Base-by-base conservation (phyloP, 108 stramenopile genomes). In the Phaeodactylum tricornutum region DNA sequence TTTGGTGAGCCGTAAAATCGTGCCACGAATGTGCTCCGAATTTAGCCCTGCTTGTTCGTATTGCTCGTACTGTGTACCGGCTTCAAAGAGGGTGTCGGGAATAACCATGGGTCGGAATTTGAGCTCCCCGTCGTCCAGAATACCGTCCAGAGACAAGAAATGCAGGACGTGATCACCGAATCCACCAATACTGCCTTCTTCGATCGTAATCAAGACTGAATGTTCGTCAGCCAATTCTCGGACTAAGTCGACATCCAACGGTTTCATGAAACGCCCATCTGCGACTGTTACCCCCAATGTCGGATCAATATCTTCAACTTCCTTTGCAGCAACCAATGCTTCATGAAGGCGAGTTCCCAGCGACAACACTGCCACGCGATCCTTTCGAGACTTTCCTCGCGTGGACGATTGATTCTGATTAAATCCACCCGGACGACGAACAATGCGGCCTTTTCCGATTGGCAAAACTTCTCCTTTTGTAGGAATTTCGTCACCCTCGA, bases 181-280 rank as follows among this genome's bases (percentile, higher is more conserved):
- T 21, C 96, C 96, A 46, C 93, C 92, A 39, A 93, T 83, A 56
- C 75, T 81, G 48, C 88, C 89, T 71, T 97, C 96, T 71, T 97
- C 96, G 12, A 95, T 66, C 8, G 96, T 95, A 44, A 97, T 81
- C 64, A 97, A 48, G 31, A 90, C 89, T 35, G 81, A 72, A 67
- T 94, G 80, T 36, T 91, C 80, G 53, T 81, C 64, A 0, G 91
- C 96, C 23, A 97, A 69, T 23, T 90, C 53, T 23, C 92, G 64
- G 20, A 97, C 85, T 59, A 97, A 61, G 50, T 92, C 93, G 3
- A 80, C 75, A 61, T 97, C 94, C 36, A 95, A 50, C 19, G 94
- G 96, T 65, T 97, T 97, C 92, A 95, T 89, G 77, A 92, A 97
- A 1, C 96, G 83, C 17, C 92, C 96, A 70, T 95, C 96, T 26